Evolutionary conservation across 1,284 basidiomycete species (phyloP), one percentile per base, ranked within the genome.

Genomic region (Cutaneotrichosporon spelunceum): DNA sequence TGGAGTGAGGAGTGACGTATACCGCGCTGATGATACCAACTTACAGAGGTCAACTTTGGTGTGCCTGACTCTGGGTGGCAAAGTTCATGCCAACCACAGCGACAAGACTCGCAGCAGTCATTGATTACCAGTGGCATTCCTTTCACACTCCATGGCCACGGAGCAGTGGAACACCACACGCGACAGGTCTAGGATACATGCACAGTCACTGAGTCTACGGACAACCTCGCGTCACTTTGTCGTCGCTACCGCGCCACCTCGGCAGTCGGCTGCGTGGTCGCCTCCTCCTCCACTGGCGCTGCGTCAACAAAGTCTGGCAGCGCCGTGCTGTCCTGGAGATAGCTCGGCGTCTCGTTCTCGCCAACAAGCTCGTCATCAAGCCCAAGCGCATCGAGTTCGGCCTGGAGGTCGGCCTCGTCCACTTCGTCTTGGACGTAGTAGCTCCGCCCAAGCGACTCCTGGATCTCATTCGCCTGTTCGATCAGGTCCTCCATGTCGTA

Each of bases 401-500:
- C 96, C 83, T 97, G 89, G 5, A 99, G 83, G 77, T 99, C 96
- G 14, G 89, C 91, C 78, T 99, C 95, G 81, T 99, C 96, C 50
- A 99, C 83, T 77, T 99, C 96, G 69, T 99, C 96, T 16, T 95
- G 95, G 0, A 99, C 91, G 29, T 89, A 92, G 77, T 99, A 99
- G 34, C 91, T 95, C 65, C 95, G 83, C 11, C 90, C 91, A 44
- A 99, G 81, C 39, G 89, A 88, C 77, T 98, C 95, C 75, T 99
- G 95, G 56, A 99, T 93, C 77, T 99, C 95, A 74, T 97, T 98
- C 2, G 94, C 92, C 77, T 95, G 91, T 72, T 99, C 96, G 64
- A 99, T 83, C 62, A 99, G 78, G 66, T 99, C 96, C 75, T 98
- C 93, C 94, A 99, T 98, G 64, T 99, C 95, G 77, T 89, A 93